Evolutionary conservation across 1,284 basidiomycete species (phyloP), one percentile per base, ranked within the genome.

Genomic region (Heterobasidion parviporum): DNA sequence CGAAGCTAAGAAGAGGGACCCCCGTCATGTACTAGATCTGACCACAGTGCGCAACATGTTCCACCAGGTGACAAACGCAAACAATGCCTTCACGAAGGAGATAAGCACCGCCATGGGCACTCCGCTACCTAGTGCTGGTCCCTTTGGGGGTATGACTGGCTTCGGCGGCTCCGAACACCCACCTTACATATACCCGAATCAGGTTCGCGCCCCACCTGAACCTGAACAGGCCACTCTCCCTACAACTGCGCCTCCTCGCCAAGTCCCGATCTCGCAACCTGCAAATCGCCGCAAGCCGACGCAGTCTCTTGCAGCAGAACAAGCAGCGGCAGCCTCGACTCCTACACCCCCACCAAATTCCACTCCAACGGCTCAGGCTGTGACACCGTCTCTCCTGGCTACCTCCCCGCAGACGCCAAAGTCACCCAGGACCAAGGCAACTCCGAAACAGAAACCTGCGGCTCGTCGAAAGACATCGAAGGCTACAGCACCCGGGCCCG

Each of bases 311-410:
- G 50, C 54, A 6, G 56, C 58, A 3, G 35, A 54, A 26, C 54
- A 55, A 38, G 56, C 60, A 3, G 52, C 47, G 26, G 10, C 52
- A 14, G 16, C 48, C 16, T 72, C 74, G 9, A 71, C 75, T 38
- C 70, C 75, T 1, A 72, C 78, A 6, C 72, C 73, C 1, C 57
- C 62, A 16, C 67, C 73, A 44, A 74, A 72, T 0, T 71, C 80
- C 0, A 83, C 85, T 1, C 82, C 85, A 12, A 76, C 72, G 46
- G 71, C 79, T 6, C 79, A 71, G 58, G 72, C 79, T 2, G 65
- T 74, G 1, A 83, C 82, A 6, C 74, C 81, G 3, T 77, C 72
- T 32, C 69, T 71, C 6, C 64, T 73, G 8, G 82, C 78, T 7
- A 72, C 77, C 12, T 79, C 75, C 41, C 70, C 71, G 46, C 68